Percentiles rank a stretch among this genome's conserved stretches.
These are phyloP conservation scores for Neoboletus magnificus DNA, from an alignment of 768 basidiomycete species.

Conservation along the genomic window DNA sequence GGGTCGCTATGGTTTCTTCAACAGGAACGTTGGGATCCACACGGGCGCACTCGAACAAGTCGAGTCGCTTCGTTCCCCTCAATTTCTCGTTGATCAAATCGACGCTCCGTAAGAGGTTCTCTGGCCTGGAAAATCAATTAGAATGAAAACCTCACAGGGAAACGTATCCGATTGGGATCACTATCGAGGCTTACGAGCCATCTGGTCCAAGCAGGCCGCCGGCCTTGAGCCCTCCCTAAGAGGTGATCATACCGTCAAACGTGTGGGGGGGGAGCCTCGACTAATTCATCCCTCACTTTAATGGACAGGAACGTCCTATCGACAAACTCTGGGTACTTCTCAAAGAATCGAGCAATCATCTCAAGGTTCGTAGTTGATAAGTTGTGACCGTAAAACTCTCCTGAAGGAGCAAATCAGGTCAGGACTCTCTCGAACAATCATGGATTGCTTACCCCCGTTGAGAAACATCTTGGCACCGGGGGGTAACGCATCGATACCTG, in stretches of 20 bases:
- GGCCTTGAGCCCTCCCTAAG: conserved; percentile 10
- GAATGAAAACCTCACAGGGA: background rate
- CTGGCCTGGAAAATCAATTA: conserved; percentile 16
- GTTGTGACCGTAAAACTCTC: conserved; percentile 56
- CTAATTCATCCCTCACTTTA: conserved; percentile 19
- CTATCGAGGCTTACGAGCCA: conserved; percentile 21
- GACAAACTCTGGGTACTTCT: conserved; percentile 35
- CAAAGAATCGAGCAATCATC: conserved; percentile 48
- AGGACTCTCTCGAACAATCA: background rate
- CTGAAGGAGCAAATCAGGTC: conserved; percentile 26
- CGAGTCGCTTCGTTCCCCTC: conserved; percentile 53
- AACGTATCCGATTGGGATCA: background rate
- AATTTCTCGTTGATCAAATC: conserved; percentile 41
- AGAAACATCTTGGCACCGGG: conserved; percentile 46
- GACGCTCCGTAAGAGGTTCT: conserved; percentile 45
- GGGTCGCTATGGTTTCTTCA: conserved; percentile 44
- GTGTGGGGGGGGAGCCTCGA: too few species aligned
- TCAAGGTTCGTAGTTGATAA: conserved; percentile 43
- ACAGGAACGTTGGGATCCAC: conserved; percentile 41
- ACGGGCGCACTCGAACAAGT: conserved; percentile 55
- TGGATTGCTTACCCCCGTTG: conserved; percentile 41
- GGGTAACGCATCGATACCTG: conserved; percentile 42
- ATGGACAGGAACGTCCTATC: conserved; percentile 37
- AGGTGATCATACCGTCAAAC: background rate
- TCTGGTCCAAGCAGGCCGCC: conserved; percentile 13